Conservation (phyloP, 345 rosid genomes). For the Bretschneidera sinensis region DNA sequence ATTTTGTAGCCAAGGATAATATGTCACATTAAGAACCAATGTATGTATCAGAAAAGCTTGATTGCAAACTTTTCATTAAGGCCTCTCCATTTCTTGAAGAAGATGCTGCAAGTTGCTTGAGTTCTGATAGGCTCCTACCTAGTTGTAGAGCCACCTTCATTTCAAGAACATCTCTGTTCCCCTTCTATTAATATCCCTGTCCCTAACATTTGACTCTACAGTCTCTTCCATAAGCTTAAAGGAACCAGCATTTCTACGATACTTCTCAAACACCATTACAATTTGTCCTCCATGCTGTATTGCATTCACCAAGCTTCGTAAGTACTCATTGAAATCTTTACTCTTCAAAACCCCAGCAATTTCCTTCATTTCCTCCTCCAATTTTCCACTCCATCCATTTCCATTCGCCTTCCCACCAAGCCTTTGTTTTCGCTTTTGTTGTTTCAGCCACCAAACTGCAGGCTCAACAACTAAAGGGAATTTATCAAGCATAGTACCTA, state of each 20-base stretch:
- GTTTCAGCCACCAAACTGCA: too few relatives aligned
- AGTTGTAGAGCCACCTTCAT: too few relatives aligned
- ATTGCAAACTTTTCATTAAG: too few relatives aligned
- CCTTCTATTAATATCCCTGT: conserved; percentile 28
- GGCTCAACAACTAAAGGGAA: too few relatives aligned
- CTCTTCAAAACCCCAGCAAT: conserved; percentile 28
- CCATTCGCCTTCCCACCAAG: too few relatives aligned
- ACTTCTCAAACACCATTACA: conserved; percentile 59
- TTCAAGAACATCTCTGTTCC: conserved; percentile 35
- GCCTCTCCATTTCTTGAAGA: too few relatives aligned
- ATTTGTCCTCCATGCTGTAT: conserved; percentile 44
- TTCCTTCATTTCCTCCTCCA: conserved; percentile 40
- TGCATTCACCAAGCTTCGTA: conserved; percentile 30
- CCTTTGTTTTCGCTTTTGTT: conserved; percentile 1
- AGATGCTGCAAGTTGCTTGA: too few relatives aligned
- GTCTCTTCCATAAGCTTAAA: conserved; percentile 37
- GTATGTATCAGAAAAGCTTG: too few relatives aligned
- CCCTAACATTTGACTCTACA: conserved; percentile 32
- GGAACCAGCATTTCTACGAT: conserved; percentile 44
- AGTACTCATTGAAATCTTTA: conserved; percentile 42
- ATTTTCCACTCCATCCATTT: conserved; percentile 30
- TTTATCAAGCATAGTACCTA: too few relatives aligned
- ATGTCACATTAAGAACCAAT: too few relatives aligned
- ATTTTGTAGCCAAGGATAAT: too few relatives aligned
- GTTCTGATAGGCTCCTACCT: too few relatives aligned